These are phyloP conservation scores for Colletotrichum ledebouriae DNA, from an alignment of 2,329 filamentous ascomycete species.

Conservation along the genomic window DNA sequence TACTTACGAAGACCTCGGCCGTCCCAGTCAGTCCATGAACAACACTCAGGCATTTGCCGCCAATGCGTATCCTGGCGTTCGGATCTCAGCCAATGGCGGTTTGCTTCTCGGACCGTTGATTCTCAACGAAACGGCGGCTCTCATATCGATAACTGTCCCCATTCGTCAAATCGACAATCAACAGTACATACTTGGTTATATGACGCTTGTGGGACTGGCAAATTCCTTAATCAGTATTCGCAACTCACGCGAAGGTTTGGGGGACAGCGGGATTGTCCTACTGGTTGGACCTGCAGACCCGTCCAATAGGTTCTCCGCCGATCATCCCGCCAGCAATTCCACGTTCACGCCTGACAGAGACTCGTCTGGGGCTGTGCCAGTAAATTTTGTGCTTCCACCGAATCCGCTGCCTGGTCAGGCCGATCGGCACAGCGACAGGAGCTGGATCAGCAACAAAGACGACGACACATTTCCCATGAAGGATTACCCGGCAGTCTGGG, in stretches of 20 bases:
- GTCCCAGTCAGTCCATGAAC: constrained; percentile 56
- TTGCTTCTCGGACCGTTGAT: constrained; percentile 83
- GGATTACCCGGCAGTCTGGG: constrained; percentile 72
- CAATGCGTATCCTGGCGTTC: constrained; percentile 63
- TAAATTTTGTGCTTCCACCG: constrained; percentile 74
- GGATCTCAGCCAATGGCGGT: constrained; percentile 64
- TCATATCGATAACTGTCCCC: constrained; percentile 86
- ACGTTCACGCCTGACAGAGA: constrained; percentile 56
- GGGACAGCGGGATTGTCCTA: constrained; percentile 76
- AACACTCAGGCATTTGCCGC: constrained; percentile 60
- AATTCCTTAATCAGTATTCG: constrained; percentile 73
- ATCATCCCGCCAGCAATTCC: constrained; percentile 60
- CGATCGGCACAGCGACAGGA: constrained; percentile 64
- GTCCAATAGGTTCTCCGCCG: constrained; percentile 73
- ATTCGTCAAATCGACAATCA: constrained; percentile 76
- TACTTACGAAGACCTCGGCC: constrained; percentile 68
- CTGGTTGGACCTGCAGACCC: constrained; percentile 75
- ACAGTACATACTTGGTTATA: constrained; percentile 80
- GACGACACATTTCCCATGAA: constrained; percentile 68
- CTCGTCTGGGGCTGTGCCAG: constrained; percentile 57
- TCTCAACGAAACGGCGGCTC: constrained; percentile 78
- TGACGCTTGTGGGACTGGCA: constrained; percentile 83
- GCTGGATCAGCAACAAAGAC: constrained; percentile 57
- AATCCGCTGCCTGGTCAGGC: constrained; percentile 52
- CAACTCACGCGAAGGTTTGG: constrained; percentile 77